Conservation (phyloP, 2,329 filamentous ascomycete species). For the Ceratocystis albifundus region DNA sequence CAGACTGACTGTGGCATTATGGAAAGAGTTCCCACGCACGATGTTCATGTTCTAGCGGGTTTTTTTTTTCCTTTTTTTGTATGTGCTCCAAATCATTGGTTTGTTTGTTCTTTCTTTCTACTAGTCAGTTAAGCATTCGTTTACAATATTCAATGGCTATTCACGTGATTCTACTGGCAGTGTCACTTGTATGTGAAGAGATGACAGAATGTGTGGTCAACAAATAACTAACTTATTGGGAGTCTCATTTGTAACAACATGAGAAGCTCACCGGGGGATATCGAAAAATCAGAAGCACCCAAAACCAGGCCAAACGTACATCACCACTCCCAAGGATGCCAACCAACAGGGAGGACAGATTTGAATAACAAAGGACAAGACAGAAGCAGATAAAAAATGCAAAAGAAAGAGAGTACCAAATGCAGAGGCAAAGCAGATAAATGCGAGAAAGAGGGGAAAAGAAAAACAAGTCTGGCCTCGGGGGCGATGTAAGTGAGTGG, state of each 20-base stretch:
- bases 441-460: not conserved
- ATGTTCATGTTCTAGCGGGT: slow-evolving; percentile 14
- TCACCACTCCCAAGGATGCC: not conserved
- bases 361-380: slow-evolving; percentile 12
- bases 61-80: not conserved
- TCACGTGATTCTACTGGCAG: not conserved
- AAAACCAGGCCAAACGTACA: not conserved
- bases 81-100: not conserved
- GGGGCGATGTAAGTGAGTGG: not conserved
- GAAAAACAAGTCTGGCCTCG: slow-evolving; percentile 5
- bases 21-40: slow-evolving; percentile 2
- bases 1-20: slow-evolving; percentile 9
- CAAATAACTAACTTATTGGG: slow-evolving; percentile 15
- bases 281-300: slow-evolving; percentile 13
- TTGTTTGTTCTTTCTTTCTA: not conserved
- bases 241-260: slow-evolving; percentile 18
- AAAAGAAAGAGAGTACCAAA: slow-evolving; percentile 4
- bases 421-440: not conserved
- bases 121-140: not conserved
- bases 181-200: not conserved
- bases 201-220: not conserved
- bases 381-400: slow-evolving; percentile 10
- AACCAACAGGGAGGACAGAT: slow-evolving; percentile 11
- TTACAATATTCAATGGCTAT: not conserved
- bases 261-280: slow-evolving; percentile 17